Conservation (phyloP, 2,329 filamentous ascomycete species). For the Aaosphaeria arxii region DNA sequence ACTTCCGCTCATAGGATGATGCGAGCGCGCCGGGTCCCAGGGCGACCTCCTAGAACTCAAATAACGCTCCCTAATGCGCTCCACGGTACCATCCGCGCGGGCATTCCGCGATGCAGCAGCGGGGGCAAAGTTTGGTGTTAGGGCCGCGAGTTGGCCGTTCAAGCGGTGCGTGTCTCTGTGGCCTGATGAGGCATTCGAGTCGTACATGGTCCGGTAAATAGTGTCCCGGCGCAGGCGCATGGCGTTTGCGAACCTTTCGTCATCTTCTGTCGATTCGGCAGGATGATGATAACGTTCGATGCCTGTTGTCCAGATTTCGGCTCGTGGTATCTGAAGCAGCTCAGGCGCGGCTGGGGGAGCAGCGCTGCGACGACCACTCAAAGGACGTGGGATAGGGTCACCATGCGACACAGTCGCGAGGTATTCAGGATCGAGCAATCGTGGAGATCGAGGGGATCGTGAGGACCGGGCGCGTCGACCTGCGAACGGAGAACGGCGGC, state of each 20-base stretch:
- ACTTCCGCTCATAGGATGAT: slow-evolving; percentile 4
- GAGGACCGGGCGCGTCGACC: slow-evolving; percentile 22
- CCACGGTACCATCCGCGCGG: slow-evolving; percentile 4
- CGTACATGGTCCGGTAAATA: slow-evolving; percentile 2
- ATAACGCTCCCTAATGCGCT: slow-evolving; percentile 1
- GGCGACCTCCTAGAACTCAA: slow-evolving; percentile 5
- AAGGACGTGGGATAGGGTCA: slow-evolving; percentile 13
- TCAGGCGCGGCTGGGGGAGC: slow-evolving; percentile 34
- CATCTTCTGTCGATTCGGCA: neutral
- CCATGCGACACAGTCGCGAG: slow-evolving; percentile 11
- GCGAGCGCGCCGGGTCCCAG: slow-evolving; percentile 11
- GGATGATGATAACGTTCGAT: neutral
- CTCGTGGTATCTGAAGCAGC: slow-evolving; percentile 2
- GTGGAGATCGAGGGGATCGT: slow-evolving; percentile 17
- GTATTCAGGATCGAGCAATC: slow-evolving; percentile 14
- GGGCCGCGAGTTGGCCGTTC: slow-evolving; percentile 20
- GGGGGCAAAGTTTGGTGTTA: slow-evolving; percentile 35
- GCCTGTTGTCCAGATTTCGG: slow-evolving; percentile 13
- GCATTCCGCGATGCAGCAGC: slow-evolving; percentile 16
- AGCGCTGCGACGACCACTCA: slow-evolving; percentile 19
- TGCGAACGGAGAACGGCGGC: slow-evolving; percentile 44
- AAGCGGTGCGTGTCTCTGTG: slow-evolving; percentile 1
- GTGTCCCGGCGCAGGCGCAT: slow-evolving; percentile 3
- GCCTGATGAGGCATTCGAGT: neutral
- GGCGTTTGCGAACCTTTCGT: neutral